These are phyloP conservation scores for Plectosphaerella sp. DNA, from an alignment of 2,329 filamentous ascomycete species.

Conservation along the genomic window DNA sequence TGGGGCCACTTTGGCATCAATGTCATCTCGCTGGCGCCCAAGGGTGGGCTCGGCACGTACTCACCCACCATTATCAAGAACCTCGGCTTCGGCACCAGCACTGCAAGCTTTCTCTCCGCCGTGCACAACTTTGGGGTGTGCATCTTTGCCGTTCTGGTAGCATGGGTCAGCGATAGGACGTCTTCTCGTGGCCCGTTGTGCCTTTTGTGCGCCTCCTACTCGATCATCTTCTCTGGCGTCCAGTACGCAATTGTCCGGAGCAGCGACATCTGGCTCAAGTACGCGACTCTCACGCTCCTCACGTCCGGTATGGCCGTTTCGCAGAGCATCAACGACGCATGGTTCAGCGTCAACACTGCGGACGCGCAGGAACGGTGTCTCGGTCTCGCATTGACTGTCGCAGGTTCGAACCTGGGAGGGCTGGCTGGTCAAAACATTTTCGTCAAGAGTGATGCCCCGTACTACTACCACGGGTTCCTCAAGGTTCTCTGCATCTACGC, in stretches of 20 bases:
- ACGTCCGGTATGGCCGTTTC: not conserved
- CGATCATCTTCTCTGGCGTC: not conserved
- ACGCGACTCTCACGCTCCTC: not conserved
- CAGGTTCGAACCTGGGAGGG: not conserved
- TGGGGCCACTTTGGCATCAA: not conserved
- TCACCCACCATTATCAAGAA: conserved; percentile 2
- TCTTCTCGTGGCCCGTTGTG: not conserved
- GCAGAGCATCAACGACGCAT: not conserved
- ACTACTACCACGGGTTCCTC: not conserved
- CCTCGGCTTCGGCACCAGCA: not conserved
- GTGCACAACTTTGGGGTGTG: not conserved
- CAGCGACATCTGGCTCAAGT: not conserved
- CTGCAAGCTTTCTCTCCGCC: not conserved
- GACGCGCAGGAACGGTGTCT: not conserved
- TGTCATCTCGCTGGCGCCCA: not conserved
- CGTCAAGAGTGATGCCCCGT: not conserved
- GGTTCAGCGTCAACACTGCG: not conserved
- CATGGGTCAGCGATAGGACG: not conserved
- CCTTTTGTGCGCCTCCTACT: not conserved
- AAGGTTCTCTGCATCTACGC: not conserved
- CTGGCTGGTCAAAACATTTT: not conserved
- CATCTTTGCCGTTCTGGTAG: not conserved
- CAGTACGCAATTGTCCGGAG: not conserved
- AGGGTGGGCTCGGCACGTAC: not conserved
- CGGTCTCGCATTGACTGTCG: not conserved